phyloP scores from a whole-genome alignment of 2,329 filamentous ascomycete genomes.

The Colletotrichum truncatum region DNA sequence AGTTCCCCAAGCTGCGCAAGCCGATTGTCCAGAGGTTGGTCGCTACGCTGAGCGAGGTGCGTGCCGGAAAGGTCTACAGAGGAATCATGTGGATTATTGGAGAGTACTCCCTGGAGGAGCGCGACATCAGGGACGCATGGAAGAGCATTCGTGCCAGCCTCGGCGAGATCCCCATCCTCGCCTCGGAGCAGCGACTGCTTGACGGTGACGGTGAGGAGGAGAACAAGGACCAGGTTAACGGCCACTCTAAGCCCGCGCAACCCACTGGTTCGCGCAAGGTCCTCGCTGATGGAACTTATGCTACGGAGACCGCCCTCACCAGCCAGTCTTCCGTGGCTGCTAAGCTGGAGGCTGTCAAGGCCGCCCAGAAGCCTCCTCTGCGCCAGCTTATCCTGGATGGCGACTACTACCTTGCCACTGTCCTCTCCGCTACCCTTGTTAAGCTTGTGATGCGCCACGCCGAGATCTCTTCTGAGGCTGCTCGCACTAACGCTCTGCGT shows the following conservation, averaged over 20 bases:
- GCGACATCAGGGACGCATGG: slow-evolving; percentile 95
- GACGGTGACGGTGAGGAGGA: slow-evolving; percentile 82
- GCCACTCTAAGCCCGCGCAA: slow-evolving; percentile 77
- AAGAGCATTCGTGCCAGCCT: slow-evolving; percentile 93
- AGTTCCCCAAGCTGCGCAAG: slow-evolving; percentile 88
- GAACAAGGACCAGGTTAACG: slow-evolving; percentile 75
- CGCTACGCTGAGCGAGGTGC: slow-evolving; percentile 89
- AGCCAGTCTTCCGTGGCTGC: slow-evolving; percentile 91
- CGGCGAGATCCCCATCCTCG: slow-evolving; percentile 95
- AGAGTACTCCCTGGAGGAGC: slow-evolving; percentile 94
- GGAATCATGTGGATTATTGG: slow-evolving; percentile 98
- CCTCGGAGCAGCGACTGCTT: slow-evolving; percentile 90
- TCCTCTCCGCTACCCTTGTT: slow-evolving; percentile 93
- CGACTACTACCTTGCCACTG: slow-evolving; percentile 94
- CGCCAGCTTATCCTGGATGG: slow-evolving; percentile 95
- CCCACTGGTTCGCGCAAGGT: slow-evolving; percentile 90
- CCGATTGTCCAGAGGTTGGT: slow-evolving; percentile 91
- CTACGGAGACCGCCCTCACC: slow-evolving; percentile 94
- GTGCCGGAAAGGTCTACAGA: slow-evolving; percentile 96
- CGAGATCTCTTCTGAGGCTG: slow-evolving; percentile 86
- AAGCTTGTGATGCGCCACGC: slow-evolving; percentile 98
- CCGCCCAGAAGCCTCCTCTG: slow-evolving; percentile 94
- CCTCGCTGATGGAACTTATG: slow-evolving; percentile 95
- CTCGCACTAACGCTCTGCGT: slow-evolving; percentile 90
- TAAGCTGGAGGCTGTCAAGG: slow-evolving; percentile 94